phyloP scores from a whole-genome alignment of 176 grass and related monocot genomes.

The Aegilops tauschii region DNA sequence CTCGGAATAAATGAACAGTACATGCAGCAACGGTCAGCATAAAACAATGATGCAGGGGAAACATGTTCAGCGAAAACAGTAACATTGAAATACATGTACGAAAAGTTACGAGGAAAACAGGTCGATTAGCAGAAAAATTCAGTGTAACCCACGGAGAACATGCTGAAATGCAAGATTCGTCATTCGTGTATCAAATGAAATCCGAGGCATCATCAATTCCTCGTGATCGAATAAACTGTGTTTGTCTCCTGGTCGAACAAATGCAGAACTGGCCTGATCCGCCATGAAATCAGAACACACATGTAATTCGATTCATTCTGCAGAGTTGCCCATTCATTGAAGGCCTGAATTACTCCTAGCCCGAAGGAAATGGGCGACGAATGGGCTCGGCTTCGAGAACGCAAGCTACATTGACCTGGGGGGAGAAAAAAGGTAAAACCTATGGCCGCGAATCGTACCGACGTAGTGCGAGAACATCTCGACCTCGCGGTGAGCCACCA shows the following conservation, averaged over 20 bases:
- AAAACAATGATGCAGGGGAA: background rate
- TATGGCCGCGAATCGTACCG: constrained; percentile 30
- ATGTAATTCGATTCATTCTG: background rate
- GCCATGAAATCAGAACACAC: background rate
- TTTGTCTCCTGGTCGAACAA: background rate
- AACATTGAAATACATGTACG: background rate
- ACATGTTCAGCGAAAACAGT: background rate
- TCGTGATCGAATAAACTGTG: background rate
- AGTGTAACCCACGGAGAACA: background rate
- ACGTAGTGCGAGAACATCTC: constrained; percentile 83
- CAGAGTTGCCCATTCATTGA: background rate
- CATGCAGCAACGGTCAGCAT: background rate
- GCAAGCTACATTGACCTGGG: background rate
- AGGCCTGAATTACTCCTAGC: background rate
- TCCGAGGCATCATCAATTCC: background rate
- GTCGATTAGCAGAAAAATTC: background rate
- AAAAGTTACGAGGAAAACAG: too few relatives aligned
- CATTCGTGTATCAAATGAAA: background rate
- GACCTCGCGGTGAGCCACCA: constrained; percentile 55
- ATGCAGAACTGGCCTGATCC: background rate
- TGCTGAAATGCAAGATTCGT: background rate
- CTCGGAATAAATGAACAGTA: background rate
- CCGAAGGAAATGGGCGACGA: background rate
- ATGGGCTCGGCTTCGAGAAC: background rate
- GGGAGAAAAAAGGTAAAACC: background rate